Evolutionary conservation across 768 basidiomycete species (phyloP).

Genomic region (Vararia minispora): DNA sequence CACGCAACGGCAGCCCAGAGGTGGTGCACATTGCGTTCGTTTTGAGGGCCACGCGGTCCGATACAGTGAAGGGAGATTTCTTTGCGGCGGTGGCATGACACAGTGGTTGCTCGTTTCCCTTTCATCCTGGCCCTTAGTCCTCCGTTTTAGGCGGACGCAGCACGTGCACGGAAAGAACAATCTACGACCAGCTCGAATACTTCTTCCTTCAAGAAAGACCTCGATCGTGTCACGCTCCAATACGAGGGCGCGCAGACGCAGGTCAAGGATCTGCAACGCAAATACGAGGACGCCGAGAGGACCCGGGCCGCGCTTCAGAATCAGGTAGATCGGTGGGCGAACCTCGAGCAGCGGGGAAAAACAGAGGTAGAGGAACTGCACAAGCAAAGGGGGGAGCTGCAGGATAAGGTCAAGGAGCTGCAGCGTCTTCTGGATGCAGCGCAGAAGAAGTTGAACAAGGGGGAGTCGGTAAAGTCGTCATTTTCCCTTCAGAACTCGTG

Average conservation of each 20-base stretch:
- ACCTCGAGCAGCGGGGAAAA: conserved; percentile 51
- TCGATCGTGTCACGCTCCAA: conserved; percentile 48
- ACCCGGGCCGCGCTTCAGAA: conserved; percentile 42
- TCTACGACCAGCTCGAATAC: conserved; percentile 36
- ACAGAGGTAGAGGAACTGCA: conserved; percentile 44
- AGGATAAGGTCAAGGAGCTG: conserved; percentile 40
- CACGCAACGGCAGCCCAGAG: background rate
- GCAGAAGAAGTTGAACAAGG: conserved; percentile 17
- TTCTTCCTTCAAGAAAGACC: conserved; percentile 35
- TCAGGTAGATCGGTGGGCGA: conserved; percentile 62
- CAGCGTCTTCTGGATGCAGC: conserved; percentile 23
- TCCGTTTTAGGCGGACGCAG: conserved; percentile 29
- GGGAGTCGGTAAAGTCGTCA: too few species aligned
- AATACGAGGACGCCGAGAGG: conserved; percentile 47
- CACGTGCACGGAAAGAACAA: conserved; percentile 36
- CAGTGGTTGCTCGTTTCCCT: too few species aligned
- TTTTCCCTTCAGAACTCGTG: too few species aligned
- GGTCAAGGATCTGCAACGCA: conserved; percentile 41
- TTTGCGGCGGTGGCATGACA: too few species aligned
- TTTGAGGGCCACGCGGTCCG: too few species aligned
- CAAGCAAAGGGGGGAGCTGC: conserved; percentile 44
- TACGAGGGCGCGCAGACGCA: conserved; percentile 44
- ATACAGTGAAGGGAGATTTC: too few species aligned
- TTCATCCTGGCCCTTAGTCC: too few species aligned
- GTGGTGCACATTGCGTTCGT: background rate